Base-by-base conservation (phyloP, 2,329 filamentous ascomycete genomes). In the Neopestalotiopsis sp. region DNA sequence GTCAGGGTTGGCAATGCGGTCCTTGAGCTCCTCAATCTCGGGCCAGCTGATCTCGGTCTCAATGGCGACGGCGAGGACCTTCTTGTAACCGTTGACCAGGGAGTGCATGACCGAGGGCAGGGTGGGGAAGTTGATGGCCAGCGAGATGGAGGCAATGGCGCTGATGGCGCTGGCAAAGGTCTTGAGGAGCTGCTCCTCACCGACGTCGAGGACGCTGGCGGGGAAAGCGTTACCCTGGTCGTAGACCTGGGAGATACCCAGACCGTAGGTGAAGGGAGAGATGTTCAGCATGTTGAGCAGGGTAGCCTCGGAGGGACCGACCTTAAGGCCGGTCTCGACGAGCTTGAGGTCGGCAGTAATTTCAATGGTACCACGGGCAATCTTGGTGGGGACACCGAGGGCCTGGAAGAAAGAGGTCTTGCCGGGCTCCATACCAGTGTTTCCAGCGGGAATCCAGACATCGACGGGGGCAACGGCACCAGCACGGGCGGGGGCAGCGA, bases 321-420 rank as follows among this genome's bases (percentile, higher is more conserved):
- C 97, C 90, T 97, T 98, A 89, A 69, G 88, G 78, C 91, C 91
- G 75, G 94, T 90, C 89, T 97, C 94, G 81, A 98, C 92, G 84
- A 99, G 93, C 93, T 98, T 98, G 79, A 99, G 89, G 83, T 99
- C 96, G 79, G 91, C 89, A 74, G 95, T 98, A 83, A 99, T 99
- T 94, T 99, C 96, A 87, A 99, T 99, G 87, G 96, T 99, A 97
- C 96, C 97, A 97, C 96, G 96, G 83, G 96, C 96, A 88, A 99
- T 99, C 94, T 99, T 99, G 91, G 96, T 99, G 83, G 96, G 96
- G 83, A 99, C 94, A 94, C 95, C 95, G 86, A 99, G 96, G 81
- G 96, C 96, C 92, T 99, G 96, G 95, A 99, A 99, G 94, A 99
- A 99, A 83, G 96, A 98, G 81, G 96, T 99, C 93, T 99, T 99